phyloP scores from a whole-genome alignment of 2,329 filamentous ascomycete species.

The Botrytis galanthina region DNA sequence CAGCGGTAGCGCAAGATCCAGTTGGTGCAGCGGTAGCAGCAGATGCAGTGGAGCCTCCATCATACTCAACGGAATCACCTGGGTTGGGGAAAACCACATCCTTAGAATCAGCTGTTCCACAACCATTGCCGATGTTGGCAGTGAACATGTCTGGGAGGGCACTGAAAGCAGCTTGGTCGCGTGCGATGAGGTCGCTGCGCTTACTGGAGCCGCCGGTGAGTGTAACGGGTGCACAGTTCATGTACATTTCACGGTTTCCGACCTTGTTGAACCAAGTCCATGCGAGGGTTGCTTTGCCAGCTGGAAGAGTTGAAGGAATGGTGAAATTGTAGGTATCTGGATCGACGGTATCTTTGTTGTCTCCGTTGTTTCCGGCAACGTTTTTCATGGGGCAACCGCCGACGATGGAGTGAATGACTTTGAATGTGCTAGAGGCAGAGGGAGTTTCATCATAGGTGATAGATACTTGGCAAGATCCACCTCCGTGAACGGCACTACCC shows the following conservation, averaged over 20 bases:
- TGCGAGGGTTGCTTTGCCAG: constrained; percentile 76
- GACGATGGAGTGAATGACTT: constrained; percentile 84
- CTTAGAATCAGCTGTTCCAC: constrained; percentile 50
- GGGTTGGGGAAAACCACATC: constrained; percentile 69
- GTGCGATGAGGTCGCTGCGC: constrained; percentile 33
- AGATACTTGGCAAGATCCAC: constrained; percentile 87
- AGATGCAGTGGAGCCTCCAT: constrained; percentile 39
- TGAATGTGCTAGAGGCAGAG: constrained; percentile 67
- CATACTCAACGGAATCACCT: constrained; percentile 55
- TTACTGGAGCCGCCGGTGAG: constrained; percentile 53
- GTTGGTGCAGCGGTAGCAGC: constrained; percentile 33
- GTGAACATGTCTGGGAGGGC: constrained; percentile 72
- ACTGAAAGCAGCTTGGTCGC: constrained; percentile 52
- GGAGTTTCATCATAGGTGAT: constrained; percentile 76
- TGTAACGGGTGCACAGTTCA: constrained; percentile 83
- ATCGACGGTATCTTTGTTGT: constrained; percentile 44
- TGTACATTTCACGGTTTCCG: constrained; percentile 95
- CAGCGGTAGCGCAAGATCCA: constrained; percentile 35
- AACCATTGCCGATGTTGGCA: constrained; percentile 63
- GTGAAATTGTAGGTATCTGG: constrained; percentile 65
- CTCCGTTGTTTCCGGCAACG: constrained; percentile 55
- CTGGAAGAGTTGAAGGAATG: constrained; percentile 68
- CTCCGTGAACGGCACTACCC: constrained; percentile 78
- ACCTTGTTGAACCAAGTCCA: constrained; percentile 96
- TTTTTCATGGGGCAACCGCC: constrained; percentile 75